Evolutionary conservation across 208 protist genomes (phyloP), one percentile per base, ranked within the genome.

Genomic region (Acanthamoeba triangularis): DNA sequence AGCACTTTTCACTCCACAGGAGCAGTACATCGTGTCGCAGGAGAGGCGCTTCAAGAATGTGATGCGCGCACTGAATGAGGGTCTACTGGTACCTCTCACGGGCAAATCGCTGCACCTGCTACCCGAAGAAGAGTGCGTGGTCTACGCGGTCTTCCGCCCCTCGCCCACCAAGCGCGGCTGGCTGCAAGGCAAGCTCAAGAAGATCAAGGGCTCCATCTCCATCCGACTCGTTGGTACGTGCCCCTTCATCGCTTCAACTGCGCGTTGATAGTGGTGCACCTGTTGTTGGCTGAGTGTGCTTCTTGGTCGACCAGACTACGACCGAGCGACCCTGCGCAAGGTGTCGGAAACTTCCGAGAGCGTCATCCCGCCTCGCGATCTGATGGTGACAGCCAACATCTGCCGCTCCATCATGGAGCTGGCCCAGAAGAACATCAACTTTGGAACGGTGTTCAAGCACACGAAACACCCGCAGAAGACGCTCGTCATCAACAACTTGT

Each of bases 341-440:
- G 47, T 94, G 28, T 33, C 84, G 14, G 84, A 91, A 14, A 91
- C 84, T 6, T 69, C 84, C 25, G 84, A 91, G 59, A 30, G 44
- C 41, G 67, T 35, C 54, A 94, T 94, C 30, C 90, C 90, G 33
- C 47, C 65, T 28, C 37, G 90, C 16, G 90, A 94, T 10, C 63
- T 94, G 65, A 30, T 94, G 78, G 95, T 96, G 13, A 74, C 30
- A 2, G 94, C 95, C 10, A 98, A 97, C 44, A 93, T 96, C 20
- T 97, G 97, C 76, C 80, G 61, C 49, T 97, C 97, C 28, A 69
- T 80, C 5, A 96, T 98, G 93, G 94, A 97, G 65, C 30, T 98
- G 18, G 97, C 88, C 28, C 97, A 98, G 80, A 95, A 95, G 69
- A 93, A 96, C 84, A 97, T 98, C 41, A 98, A 98, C 80, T 98